Base-by-base conservation (phyloP, 2,329 filamentous ascomycete species). In the Tolypocladium sp. region DNA sequence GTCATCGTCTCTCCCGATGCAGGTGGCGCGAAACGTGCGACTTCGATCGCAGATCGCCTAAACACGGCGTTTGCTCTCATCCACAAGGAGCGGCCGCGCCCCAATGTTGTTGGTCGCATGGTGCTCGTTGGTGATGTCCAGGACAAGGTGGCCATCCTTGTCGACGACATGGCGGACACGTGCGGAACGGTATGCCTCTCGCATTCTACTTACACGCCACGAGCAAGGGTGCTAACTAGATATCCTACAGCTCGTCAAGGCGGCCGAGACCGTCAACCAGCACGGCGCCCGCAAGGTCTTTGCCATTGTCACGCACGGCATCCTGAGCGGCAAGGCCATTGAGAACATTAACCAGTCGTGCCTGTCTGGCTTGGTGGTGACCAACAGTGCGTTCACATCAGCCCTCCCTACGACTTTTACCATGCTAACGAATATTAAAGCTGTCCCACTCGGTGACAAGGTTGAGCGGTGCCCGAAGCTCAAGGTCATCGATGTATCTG, bases 101-200 rank as follows among this genome's bases (percentile, higher is more conserved):
- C 79, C 61, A 95, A 96, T 69, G 92, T 95, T 70, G 92, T 96
- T 62, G 91, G 89, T 12, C 88, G 91, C 68, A 96, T 96, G 91
- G 90, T 78, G 1, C 87, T 99, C n/a, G 93, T 97, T 56, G 94
- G 94, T 65, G 92, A 95, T 65, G 94, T 97, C 54, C 83, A 86
- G 65, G 90, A 90, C 76, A 94, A 94, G 78, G 87, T 93, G 37
- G 93, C 93, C 61, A 97, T 99, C 70, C 86, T 99, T 55, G 93
- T 99, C 57, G 93, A 97, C 72, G 93, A 97, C 72, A 97, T 97
- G 91, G 92, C 92, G 38, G 93, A 97, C 71, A 97, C 93, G 4
- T 97, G 92, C 73, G 92, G 92, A 65, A 96, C 91, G 44, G 73
- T 75, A 69, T 58, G 70, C 17, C 35, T 0, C 49, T 22, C 30